Conservation (phyloP, 1,139 yeast species). For the Arxiozyma slooffiae region DNA sequence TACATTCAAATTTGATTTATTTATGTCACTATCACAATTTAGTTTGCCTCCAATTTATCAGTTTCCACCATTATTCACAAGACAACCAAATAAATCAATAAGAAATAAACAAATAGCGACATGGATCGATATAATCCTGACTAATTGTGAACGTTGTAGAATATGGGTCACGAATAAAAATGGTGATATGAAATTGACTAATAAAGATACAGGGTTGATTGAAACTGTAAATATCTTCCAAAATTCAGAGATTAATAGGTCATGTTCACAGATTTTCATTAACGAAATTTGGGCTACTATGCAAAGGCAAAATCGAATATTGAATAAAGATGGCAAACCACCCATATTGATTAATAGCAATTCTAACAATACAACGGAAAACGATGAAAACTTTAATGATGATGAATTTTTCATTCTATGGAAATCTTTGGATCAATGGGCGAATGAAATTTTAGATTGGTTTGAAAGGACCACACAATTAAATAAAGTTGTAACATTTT, state of each 20-base stretch:
- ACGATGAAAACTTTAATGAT: conserved; percentile 1
- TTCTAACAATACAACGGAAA: conserved; percentile 1
- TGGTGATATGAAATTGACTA: conserved; percentile 3
- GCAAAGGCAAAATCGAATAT: conserved; percentile 38
- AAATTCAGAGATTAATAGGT: conserved; percentile 29
- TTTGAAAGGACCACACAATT: conserved; percentile 68
- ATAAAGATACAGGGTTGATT: conserved; percentile 30
- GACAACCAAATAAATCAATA: conserved; percentile 76
- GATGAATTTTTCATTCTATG: conserved; percentile 48
- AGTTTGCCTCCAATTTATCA: conserved; percentile 60
- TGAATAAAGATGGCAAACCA: conserved; percentile 2
- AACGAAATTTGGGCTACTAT: conserved; percentile 49
- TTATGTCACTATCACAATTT: not conserved
- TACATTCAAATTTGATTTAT: no score
- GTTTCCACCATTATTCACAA: conserved; percentile 87
- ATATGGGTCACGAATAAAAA: conserved; percentile 37
- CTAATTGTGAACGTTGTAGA: conserved; percentile 49
- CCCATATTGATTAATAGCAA: not conserved
- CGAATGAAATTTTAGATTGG: conserved; percentile 49
- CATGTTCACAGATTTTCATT: conserved; percentile 47
- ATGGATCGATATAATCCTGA: conserved; percentile 48
- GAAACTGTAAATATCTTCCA: conserved; percentile 32
- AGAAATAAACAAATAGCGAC: conserved; percentile 57
- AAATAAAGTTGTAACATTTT: conserved; percentile 69
- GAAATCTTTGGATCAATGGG: conserved; percentile 72